Conservation (phyloP, 768 basidiomycete genomes). For the Paxillus rubicundulus region DNA sequence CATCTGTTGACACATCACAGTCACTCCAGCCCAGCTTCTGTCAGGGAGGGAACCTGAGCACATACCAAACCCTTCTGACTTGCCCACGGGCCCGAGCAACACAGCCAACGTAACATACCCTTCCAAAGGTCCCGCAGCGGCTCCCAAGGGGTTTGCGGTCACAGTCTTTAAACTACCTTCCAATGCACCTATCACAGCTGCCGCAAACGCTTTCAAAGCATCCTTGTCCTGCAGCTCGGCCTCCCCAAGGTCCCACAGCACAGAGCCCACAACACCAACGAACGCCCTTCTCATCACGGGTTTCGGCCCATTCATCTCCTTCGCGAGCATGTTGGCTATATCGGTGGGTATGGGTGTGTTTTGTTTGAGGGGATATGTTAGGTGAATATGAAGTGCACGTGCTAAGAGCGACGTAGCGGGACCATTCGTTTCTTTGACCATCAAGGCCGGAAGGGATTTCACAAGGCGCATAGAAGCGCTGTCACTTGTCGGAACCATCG, state of each 20-base stretch:
- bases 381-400: constrained; percentile 54
- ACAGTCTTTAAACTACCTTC: constrained; percentile 70
- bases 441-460: constrained; percentile 40
- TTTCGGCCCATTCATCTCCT: constrained; percentile 72
- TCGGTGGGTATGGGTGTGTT: constrained; percentile 44
- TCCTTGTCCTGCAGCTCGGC: constrained; percentile 30
- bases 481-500: constrained; percentile 46
- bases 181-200: constrained; percentile 55
- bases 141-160: constrained; percentile 55
- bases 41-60: constrained; percentile 14
- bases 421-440: constrained; percentile 81
- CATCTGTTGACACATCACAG: constrained; percentile 36
- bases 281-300: constrained; percentile 58
- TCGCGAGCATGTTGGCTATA: constrained; percentile 49
- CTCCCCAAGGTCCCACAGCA: constrained; percentile 48
- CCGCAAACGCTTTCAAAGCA: constrained; percentile 51
- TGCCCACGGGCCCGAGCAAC: constrained; percentile 59
- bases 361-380: constrained; percentile 49
- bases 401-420: constrained; percentile 53
- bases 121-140: constrained; percentile 69
- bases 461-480: constrained; percentile 45
- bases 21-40: constrained; percentile 1
- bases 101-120: constrained; percentile 76
- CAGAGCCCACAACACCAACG: constrained; percentile 57
- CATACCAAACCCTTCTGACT: constrained; percentile 53